Evolutionary conservation across 768 basidiomycete species (phyloP).

Genomic region (Serendipita sp.): DNA sequence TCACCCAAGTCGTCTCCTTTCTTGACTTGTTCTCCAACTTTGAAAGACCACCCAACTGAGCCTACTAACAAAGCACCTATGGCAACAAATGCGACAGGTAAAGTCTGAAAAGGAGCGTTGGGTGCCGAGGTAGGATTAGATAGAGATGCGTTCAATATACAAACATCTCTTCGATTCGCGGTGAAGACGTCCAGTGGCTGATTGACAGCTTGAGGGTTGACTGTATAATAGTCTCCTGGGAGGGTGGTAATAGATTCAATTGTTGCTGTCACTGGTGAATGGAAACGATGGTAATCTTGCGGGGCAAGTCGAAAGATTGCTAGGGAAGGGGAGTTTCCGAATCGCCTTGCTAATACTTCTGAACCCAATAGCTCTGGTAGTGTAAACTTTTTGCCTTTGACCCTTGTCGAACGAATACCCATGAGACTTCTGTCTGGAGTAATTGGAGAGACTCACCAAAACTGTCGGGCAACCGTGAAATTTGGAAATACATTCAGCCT

Average conservation of each 20-base stretch:
- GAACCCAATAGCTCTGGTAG: slow-evolving; percentile 35
- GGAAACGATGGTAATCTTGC: slow-evolving; percentile 69
- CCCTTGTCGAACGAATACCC: slow-evolving; percentile 20
- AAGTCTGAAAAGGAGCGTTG: slow-evolving; percentile 17
- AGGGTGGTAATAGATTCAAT: slow-evolving; percentile 27
- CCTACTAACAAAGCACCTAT: slow-evolving; percentile 74
- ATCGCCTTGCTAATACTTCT: slow-evolving; percentile 25
- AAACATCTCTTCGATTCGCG: slow-evolving; percentile 40
- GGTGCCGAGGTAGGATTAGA: slow-evolving; percentile 20
- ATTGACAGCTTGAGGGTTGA: slow-evolving; percentile 68
- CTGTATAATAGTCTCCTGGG: slow-evolving; percentile 42
- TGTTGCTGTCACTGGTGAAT: slow-evolving; percentile 45
- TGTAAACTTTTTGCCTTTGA: slow-evolving; percentile 59
- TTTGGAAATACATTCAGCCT: slow-evolving; percentile 52
- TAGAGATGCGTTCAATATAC: slow-evolving; percentile 31
- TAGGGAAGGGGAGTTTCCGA: slow-evolving; percentile 19
- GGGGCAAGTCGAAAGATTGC: slow-evolving; percentile 67
- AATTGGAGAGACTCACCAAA: slow-evolving; percentile 34
- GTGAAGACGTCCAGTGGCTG: slow-evolving; percentile 50
- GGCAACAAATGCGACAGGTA: slow-evolving; percentile 49
- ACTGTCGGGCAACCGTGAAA: slow-evolving; percentile 39
- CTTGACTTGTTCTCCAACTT: slow-evolving; percentile 33
- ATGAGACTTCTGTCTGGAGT: neutral
- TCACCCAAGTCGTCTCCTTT: slow-evolving; percentile 40
- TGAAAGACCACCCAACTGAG: slow-evolving; percentile 47